Evolutionary conservation across 2,329 filamentous ascomycete genomes (phyloP).

Genomic region (Zasmidium angulare): DNA sequence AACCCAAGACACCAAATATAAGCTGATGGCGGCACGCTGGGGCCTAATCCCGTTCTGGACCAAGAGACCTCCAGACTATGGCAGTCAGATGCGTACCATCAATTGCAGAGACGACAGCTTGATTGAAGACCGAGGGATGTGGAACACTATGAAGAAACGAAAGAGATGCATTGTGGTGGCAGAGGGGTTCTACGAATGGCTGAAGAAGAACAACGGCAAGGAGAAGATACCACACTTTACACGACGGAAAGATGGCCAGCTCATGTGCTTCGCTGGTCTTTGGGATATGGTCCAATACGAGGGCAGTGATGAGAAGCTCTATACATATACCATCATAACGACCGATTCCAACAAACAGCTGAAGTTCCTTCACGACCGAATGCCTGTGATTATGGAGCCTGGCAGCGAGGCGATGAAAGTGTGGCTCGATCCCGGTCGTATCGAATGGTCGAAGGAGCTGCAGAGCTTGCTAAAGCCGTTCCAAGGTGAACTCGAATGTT

Average conservation of each 20-base stretch:
- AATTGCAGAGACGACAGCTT: constrained; percentile 93
- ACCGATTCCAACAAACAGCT: constrained; percentile 82
- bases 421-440: constrained; percentile 75
- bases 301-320: constrained; percentile 67
- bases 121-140: constrained; percentile 74
- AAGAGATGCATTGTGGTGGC: constrained; percentile 87
- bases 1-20: constrained; percentile 61
- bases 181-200: constrained; percentile 96
- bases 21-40: constrained; percentile 93
- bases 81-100: constrained; percentile 79
- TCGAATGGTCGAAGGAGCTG: constrained; percentile 75
- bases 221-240: constrained; percentile 84
- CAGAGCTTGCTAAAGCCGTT: constrained; percentile 79
- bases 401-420: constrained; percentile 66
- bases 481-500: constrained; percentile 75
- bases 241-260: constrained; percentile 73
- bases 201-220: constrained; percentile 73
- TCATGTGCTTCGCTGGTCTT: constrained; percentile 87
- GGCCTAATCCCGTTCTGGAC: constrained; percentile 93
- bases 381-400: constrained; percentile 88
- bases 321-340: constrained; percentile 93
- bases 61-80: constrained; percentile 76
- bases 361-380: constrained; percentile 85
- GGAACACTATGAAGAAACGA: constrained; percentile 83
- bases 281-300: constrained; percentile 88